These are phyloP conservation scores for Anisodus tanguticus DNA, from an alignment of 257 asterid species.

Conservation along the genomic window DNA sequence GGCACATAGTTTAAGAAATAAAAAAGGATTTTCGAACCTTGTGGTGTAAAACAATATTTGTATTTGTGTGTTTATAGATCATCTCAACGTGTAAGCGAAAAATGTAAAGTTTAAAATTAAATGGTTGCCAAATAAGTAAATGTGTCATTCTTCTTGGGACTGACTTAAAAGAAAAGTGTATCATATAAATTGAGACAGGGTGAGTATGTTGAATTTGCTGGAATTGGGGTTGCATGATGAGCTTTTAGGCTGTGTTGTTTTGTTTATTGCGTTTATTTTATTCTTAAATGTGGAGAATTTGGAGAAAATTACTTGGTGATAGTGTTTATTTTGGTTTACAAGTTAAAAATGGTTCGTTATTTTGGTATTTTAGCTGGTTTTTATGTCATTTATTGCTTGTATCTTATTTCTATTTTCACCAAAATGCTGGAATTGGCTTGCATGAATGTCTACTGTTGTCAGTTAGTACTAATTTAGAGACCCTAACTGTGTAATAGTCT, in stretches of 20 bases:
- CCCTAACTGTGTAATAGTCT: not conserved
- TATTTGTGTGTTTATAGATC: too few species aligned
- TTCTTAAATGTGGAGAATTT: not conserved
- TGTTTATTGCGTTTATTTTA: not conserved
- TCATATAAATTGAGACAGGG: too few species aligned
- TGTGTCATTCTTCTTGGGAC: too few species aligned
- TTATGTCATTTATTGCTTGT: conserved; percentile 7
- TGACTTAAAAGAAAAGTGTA: too few species aligned
- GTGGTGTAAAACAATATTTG: too few species aligned
- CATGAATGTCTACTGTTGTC: not conserved
- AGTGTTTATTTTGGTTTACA: not conserved
- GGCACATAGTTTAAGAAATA: too few species aligned
- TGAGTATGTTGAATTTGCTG: not conserved
- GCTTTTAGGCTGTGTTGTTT: not conserved
- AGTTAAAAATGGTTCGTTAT: not conserved
- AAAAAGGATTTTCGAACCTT: too few species aligned
- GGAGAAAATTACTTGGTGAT: not conserved
- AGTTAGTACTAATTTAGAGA: not conserved
- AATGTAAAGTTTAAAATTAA: too few species aligned
- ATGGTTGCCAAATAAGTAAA: too few species aligned
- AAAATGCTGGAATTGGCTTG: not conserved
- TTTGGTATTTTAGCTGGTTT: not conserved
- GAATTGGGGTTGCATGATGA: conserved; percentile 12
- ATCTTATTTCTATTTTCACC: not conserved
- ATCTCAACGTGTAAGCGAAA: too few species aligned